Evolutionary conservation across 2,329 filamentous ascomycete genomes (phyloP).

Genomic region (Pochonia chlamydosporia): DNA sequence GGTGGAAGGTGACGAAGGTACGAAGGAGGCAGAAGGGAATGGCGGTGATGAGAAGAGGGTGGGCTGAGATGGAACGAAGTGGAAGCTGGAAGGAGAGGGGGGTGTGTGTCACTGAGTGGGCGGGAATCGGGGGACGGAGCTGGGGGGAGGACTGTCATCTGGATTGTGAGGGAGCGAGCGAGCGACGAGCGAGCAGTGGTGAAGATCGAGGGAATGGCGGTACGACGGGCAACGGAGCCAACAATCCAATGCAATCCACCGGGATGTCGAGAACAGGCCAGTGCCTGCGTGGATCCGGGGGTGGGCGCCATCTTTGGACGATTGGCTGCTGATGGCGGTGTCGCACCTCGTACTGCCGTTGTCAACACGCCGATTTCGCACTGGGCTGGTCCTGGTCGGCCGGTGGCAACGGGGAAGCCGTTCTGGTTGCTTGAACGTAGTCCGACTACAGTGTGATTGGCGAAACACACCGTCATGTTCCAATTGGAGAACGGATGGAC

Average conservation of each 20-base stretch:
- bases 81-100: slow-evolving; percentile 21
- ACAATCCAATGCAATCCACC: slow-evolving; percentile 2
- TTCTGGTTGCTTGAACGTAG: not conserved
- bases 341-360: slow-evolving; percentile 1
- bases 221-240: slow-evolving; percentile 7
- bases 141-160: slow-evolving; percentile 5
- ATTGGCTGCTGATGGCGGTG: slow-evolving; percentile 2
- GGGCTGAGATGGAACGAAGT: slow-evolving; percentile 27
- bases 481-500: not conserved
- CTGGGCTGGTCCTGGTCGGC: not conserved
- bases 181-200: not conserved
- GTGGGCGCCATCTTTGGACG: slow-evolving; percentile 1
- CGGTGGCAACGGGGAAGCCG: not conserved
- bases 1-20: slow-evolving; percentile 23
- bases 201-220: slow-evolving; percentile 4
- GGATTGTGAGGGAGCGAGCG: not conserved
- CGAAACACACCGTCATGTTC: too few relatives aligned
- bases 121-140: slow-evolving; percentile 11
- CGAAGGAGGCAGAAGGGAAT: slow-evolving; percentile 22
- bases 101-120: slow-evolving; percentile 20
- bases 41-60: slow-evolving; percentile 29
- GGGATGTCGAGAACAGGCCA: slow-evolving; percentile 1
- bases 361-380: not conserved
- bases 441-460: too few relatives aligned
- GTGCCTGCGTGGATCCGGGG: slow-evolving; percentile 2